Conservation (phyloP, 2,329 filamentous ascomycete genomes). For the Alternaria sp. region DNA sequence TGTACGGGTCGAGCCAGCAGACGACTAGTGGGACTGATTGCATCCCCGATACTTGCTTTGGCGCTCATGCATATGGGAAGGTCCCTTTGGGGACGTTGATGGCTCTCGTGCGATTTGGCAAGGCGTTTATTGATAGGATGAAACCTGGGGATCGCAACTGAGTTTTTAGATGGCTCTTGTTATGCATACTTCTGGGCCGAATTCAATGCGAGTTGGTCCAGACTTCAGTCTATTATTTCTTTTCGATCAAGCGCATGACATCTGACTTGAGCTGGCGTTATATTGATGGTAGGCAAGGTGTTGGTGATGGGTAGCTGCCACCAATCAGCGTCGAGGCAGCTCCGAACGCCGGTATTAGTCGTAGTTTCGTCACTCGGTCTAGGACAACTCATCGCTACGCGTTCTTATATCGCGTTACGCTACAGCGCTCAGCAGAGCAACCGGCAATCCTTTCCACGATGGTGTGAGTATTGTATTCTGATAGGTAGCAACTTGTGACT, state of each 20-base stretch:
- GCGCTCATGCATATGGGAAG: neutral
- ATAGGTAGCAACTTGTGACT: neutral
- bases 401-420: constrained; percentile 15
- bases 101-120: constrained; percentile 7
- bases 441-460: neutral
- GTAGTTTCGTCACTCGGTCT: constrained; percentile 23
- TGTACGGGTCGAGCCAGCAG: constrained; percentile 86
- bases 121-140: constrained; percentile 11
- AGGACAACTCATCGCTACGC: constrained; percentile 14
- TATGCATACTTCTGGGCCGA: neutral
- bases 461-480: constrained; percentile 3
- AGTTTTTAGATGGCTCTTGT: neutral
- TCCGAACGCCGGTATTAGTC: constrained; percentile 16
- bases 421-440: neutral
- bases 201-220: neutral
- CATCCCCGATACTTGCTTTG: neutral
- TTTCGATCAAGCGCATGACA: neutral
- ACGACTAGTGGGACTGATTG: constrained; percentile 60
- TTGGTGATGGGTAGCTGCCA: neutral
- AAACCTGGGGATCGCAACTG: neutral
- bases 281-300: neutral
- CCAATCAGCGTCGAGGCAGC: constrained; percentile 22
- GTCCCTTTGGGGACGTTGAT: neutral
- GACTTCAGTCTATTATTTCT: neutral
- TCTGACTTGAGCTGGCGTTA: neutral